Evolutionary conservation across 2,329 filamentous ascomycete genomes (phyloP).

Genomic region (Talaromyces sp.): DNA sequence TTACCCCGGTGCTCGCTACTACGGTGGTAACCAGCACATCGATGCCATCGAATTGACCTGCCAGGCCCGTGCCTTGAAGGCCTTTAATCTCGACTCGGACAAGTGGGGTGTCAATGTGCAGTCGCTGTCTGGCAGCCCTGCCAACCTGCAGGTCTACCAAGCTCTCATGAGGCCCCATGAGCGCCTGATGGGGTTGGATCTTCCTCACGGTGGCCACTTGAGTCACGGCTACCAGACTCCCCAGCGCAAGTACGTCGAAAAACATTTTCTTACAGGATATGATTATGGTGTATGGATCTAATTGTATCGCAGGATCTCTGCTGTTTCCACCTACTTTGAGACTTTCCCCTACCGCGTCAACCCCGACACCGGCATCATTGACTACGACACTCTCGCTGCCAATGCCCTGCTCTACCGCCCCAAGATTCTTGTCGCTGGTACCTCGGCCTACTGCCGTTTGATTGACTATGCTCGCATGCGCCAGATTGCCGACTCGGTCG

Average conservation of each 20-base stretch:
- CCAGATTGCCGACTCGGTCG: slow-evolving; percentile 82
- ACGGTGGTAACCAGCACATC: slow-evolving; percentile 98
- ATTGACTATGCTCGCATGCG: slow-evolving; percentile 95
- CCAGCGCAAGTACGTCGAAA: slow-evolving; percentile 63
- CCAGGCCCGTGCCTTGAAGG: slow-evolving; percentile 86
- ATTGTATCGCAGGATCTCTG: slow-evolving; percentile 66
- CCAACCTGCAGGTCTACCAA: slow-evolving; percentile 97
- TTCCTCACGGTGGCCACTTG: slow-evolving; percentile 92
- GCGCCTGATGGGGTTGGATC: slow-evolving; percentile 91
- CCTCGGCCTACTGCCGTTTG: slow-evolving; percentile 90
- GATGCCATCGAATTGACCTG: slow-evolving; percentile 93
- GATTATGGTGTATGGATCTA: neutral
- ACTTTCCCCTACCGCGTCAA: slow-evolving; percentile 91
- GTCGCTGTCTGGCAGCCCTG: slow-evolving; percentile 84
- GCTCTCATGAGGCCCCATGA: slow-evolving; percentile 90
- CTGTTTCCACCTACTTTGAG: slow-evolving; percentile 98
- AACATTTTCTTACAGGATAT: neutral
- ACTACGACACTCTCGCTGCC: slow-evolving; percentile 88
- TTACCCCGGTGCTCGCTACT: slow-evolving; percentile 96
- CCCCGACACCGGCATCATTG: slow-evolving; percentile 85
- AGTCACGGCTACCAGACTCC: slow-evolving; percentile 97
- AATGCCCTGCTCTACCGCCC: slow-evolving; percentile 84
- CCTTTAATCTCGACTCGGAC: slow-evolving; percentile 77
- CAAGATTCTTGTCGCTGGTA: slow-evolving; percentile 91
- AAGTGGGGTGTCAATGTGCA: slow-evolving; percentile 99